A percentile compares a stretch with the other conserved stretches of the same genome.
These are phyloP conservation scores for Aspergillus neoniger DNA, from an alignment of 2,329 filamentous ascomycete species.

Conservation along the genomic window DNA sequence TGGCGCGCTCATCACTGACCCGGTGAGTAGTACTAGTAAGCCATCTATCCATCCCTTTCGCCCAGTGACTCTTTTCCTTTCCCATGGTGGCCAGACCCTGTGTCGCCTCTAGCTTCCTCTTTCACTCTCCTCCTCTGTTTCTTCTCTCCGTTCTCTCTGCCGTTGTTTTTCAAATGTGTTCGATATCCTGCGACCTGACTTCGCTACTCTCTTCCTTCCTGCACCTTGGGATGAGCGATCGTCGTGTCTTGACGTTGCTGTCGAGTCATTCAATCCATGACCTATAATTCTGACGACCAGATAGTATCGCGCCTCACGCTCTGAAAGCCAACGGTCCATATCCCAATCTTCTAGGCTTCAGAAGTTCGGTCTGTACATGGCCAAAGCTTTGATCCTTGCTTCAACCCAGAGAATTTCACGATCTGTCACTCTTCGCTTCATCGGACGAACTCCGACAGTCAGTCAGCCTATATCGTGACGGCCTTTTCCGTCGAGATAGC, in stretches of 20 bases:
- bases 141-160: not conserved
- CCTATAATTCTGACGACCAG: conserved; percentile 10
- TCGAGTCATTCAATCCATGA: not conserved
- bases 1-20: not conserved
- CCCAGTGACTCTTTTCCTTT: conserved; percentile 1
- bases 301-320: conserved; percentile 9
- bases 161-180: conserved; percentile 5
- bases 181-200: not conserved
- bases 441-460: not conserved
- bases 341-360: conserved; percentile 1
- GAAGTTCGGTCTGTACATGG: conserved; percentile 14
- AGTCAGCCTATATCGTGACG: not conserved
- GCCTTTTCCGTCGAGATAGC: not conserved
- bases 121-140: not conserved
- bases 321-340: conserved; percentile 7
- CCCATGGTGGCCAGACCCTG: conserved; percentile 6
- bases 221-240: conserved; percentile 8
- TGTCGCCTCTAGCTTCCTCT: not conserved
- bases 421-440: not conserved
- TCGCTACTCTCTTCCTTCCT: conserved; percentile 9
- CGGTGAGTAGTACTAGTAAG: conserved; percentile 4
- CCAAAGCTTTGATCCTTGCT: conserved; percentile 9
- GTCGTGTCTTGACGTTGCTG: not conserved
- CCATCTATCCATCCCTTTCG: conserved; percentile 3
- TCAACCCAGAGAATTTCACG: not conserved